Evolutionary conservation across 345 rosid species (phyloP).

Genomic region (Brassica cretica): DNA sequence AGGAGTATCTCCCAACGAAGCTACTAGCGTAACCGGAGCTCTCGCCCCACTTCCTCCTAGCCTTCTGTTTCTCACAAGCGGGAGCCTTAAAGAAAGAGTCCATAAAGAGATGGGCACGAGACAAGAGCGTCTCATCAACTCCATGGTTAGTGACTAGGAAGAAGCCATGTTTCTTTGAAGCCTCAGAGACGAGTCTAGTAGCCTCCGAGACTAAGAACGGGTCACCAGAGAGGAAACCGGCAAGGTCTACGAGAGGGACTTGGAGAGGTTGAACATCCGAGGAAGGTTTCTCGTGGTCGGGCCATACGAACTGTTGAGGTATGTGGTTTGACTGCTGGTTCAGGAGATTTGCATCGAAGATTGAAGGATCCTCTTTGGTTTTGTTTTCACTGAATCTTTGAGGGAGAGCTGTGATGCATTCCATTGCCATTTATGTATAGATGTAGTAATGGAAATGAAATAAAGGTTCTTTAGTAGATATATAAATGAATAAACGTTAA

Average conservation of each 20-base stretch:
- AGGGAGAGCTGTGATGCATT: constrained; percentile 32
- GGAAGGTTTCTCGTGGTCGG: constrained; percentile 71
- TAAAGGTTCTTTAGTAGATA: not conserved
- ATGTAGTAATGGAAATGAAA: constrained; percentile 6
- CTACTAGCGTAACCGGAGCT: constrained; percentile 81
- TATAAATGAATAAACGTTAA: not conserved
- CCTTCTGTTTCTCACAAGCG: constrained; percentile 57
- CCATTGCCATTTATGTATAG: constrained; percentile 25
- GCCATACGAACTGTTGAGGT: constrained; percentile 86
- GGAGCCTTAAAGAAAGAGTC: constrained; percentile 61
- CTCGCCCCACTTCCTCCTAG: constrained; percentile 65
- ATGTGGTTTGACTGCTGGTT: constrained; percentile 46
- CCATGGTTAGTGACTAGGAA: constrained; percentile 79
- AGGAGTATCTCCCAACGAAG: constrained; percentile 73
- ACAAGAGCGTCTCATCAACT: constrained; percentile 51
- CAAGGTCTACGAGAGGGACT: constrained; percentile 68
- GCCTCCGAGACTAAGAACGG: constrained; percentile 45
- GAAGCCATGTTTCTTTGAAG: constrained; percentile 78
- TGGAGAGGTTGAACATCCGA: constrained; percentile 47
- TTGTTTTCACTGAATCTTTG: constrained; percentile 28
- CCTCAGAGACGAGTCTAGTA: constrained; percentile 53
- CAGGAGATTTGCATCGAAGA: constrained; percentile 59
- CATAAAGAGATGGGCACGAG: constrained; percentile 49
- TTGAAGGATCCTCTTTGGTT: constrained; percentile 31
- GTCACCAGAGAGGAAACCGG: constrained; percentile 57